phyloP scores from a whole-genome alignment of 345 rosid genomes.

The Linum lewisii region DNA sequence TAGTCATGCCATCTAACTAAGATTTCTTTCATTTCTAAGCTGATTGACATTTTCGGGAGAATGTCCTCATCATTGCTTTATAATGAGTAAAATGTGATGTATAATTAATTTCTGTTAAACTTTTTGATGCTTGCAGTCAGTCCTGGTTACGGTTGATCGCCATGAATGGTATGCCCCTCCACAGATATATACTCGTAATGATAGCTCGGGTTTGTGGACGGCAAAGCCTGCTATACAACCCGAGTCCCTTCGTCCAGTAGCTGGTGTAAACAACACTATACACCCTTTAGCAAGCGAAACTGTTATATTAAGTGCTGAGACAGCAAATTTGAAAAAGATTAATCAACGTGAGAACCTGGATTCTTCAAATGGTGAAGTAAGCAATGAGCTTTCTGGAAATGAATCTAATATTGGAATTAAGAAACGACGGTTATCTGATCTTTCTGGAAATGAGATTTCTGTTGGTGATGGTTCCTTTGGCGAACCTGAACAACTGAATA shows the following conservation, averaged over 20 bases:
- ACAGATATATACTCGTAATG: constrained; percentile 80
- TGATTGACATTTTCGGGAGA: not conserved
- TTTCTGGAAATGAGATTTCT: constrained; percentile 31
- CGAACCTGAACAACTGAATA: constrained; percentile 38
- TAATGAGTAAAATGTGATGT: too few species aligned
- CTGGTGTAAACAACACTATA: constrained; percentile 28
- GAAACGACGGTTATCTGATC: constrained; percentile 48
- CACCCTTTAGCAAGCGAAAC: constrained; percentile 19
- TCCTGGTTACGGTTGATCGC: constrained; percentile 72
- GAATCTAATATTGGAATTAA: constrained; percentile 47
- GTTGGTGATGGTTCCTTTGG: constrained; percentile 30
- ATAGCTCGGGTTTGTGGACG: constrained; percentile 79
- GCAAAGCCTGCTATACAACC: constrained; percentile 50
- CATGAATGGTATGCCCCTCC: constrained; percentile 98
- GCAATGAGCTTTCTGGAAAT: constrained; percentile 37
- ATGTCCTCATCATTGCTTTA: not conserved
- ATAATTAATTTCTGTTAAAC: not conserved
- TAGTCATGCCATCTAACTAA: too few species aligned
- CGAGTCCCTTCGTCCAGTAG: constrained; percentile 19
- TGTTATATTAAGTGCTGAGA: constrained; percentile 27
- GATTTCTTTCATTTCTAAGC: not conserved
- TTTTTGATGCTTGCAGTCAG: constrained; percentile 51
- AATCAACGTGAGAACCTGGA: constrained; percentile 39
- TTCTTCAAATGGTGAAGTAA: constrained; percentile 44
- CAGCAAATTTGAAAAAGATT: constrained; percentile 29